A percentile compares a stretch with the other conserved stretches of the same genome.
These are phyloP conservation scores for Paramecium sonneborni DNA, from an alignment of 73 alveolate genomes.

Conservation along the genomic window DNA sequence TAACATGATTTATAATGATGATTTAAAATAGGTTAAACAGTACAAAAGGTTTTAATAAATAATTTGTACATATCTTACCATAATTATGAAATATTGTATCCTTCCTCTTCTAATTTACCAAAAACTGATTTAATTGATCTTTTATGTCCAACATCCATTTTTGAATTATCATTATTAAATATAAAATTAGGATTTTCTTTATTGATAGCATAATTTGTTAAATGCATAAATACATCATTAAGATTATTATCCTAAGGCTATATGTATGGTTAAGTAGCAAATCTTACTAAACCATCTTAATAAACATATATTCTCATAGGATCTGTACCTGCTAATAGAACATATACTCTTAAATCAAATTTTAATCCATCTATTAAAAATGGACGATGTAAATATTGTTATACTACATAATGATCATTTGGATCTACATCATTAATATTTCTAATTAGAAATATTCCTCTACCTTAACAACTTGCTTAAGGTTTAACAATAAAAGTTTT, in stretches of 20 bases:
- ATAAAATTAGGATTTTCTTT: conserved; percentile 74
- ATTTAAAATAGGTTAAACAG: conserved; percentile 72
- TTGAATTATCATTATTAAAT: conserved; percentile 67
- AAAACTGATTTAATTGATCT: conserved; percentile 70
- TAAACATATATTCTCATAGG: conserved; percentile 89
- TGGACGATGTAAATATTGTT: conserved; percentile 89
- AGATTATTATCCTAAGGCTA: conserved; percentile 66
- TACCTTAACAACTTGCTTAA: conserved; percentile 91
- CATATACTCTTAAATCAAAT: conserved; percentile 95
- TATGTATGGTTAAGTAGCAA: conserved; percentile 85
- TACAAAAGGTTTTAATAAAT: conserved; percentile 68
- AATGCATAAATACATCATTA: conserved; percentile 79
- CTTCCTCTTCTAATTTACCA: conserved; percentile 63
- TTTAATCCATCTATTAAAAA: conserved; percentile 91
- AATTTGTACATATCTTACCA: conserved; percentile 68
- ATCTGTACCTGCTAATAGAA: conserved; percentile 82
- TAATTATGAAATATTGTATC: conserved; percentile 68
- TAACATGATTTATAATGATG: conserved; percentile 74
- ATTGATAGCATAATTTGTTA: conserved; percentile 90
- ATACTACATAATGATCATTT: conserved; percentile 88
- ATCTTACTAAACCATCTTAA: conserved; percentile 92
- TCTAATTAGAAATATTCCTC: conserved; percentile 92
- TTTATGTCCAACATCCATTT: conserved; percentile 78
- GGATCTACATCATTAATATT: conserved; percentile 82
- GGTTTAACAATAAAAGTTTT: conserved; percentile 89